Evolutionary conservation across 1,284 basidiomycete genomes (phyloP), one percentile per base, ranked within the genome.

Genomic region (Kalmanozyma brasiliensis): DNA sequence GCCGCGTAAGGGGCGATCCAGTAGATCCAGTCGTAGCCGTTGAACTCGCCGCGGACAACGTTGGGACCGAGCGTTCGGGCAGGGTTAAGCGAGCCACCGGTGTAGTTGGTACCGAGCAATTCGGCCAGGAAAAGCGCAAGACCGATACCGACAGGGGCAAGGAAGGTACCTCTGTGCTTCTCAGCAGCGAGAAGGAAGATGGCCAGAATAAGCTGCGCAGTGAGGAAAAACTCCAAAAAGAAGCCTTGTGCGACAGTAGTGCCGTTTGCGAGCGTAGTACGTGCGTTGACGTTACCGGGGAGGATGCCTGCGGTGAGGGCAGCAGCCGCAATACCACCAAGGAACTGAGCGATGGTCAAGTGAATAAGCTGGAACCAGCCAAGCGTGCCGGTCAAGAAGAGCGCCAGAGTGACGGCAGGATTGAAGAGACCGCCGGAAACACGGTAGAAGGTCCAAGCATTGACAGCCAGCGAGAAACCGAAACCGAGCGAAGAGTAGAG

Each of bases 131-230:
- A 75, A 22, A 76, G 63, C 3, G 66, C 61, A 3, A 78, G 72
- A 38, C 74, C 76, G 37, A 78, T 78, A 6, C 72, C 70, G 23
- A 78, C 52, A 22, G 74, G 76, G 2, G 74, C 76, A 11, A 78
- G 44, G 63, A 71, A 74, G 4, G 76, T 78, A 20, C 59, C 83
- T 37, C 83, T 80, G 78, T 85, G 83, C 78, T 83, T 85, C 76
- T 85, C 84, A 23, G 83, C 85, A 34, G 85, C 85, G 10, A 85
- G 76, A 51, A 86, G 74, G 43, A 85, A 81, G 44, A 85, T 77
- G 24, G 74, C 73, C 22, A 83, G 72, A 34, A 81, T 74, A 19
- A 85, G 80, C 71, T 84, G 76, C 6, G 83, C 73, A 4, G 85
- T 85, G 48, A 85, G 76, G 80, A 85, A 84, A 74, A 84, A 82